Evolutionary conservation across 2,329 filamentous ascomycete genomes (phyloP).

Genomic region (Drechslerella dactyloides): DNA sequence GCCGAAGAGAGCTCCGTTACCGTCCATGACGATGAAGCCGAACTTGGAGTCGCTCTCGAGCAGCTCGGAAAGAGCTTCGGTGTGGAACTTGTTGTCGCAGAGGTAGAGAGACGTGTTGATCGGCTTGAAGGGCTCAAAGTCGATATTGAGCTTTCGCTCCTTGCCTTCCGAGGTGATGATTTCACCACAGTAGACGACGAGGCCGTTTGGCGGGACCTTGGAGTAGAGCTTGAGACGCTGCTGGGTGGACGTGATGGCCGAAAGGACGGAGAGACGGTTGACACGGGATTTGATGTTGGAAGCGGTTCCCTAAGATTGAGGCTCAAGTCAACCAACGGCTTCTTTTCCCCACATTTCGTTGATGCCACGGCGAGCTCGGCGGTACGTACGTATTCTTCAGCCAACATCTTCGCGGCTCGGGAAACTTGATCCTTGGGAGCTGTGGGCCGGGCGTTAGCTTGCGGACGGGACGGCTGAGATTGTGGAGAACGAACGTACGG

Average conservation of each 20-base stretch:
- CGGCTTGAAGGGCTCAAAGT: conserved; percentile 99
- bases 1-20: conserved; percentile 96
- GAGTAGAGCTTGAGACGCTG: conserved; percentile 99
- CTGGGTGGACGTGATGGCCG: conserved; percentile 97
- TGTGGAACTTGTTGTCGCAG: conserved; percentile 99
- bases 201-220: conserved; percentile 95
- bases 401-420: conserved; percentile 97
- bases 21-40: conserved; percentile 99
- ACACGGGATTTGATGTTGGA: conserved; percentile 99
- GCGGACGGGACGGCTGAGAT: conserved; percentile 51
- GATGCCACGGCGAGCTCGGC: not conserved
- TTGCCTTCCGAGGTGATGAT: conserved; percentile 98
- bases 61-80: conserved; percentile 92
- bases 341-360: conserved; percentile 42
- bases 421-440: conserved; percentile 98
- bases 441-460: conserved; percentile 58
- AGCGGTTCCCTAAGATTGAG: conserved; percentile 75
- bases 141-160: conserved; percentile 99
- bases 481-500: conserved; percentile 69
- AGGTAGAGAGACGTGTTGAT: conserved; percentile 99
- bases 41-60: conserved; percentile 99
- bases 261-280: conserved; percentile 96
- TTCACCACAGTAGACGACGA: conserved; percentile 99
- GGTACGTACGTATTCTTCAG: conserved; percentile 90
- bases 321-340: conserved; percentile 54